These are phyloP conservation scores for Alisma plantagoaquatica DNA, from an alignment of 106 monocot genomes.

Conservation along the genomic window DNA sequence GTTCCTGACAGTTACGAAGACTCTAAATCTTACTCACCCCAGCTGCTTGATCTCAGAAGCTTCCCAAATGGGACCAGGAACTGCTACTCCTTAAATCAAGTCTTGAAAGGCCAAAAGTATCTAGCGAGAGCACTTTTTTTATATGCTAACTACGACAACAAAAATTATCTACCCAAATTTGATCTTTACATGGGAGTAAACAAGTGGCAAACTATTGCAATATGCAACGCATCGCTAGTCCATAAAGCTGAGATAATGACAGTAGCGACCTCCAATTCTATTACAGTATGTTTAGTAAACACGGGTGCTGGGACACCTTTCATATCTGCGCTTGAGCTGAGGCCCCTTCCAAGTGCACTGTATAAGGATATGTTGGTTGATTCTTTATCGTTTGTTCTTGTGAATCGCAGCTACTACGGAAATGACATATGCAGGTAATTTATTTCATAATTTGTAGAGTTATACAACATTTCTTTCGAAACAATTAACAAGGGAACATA, in stretches of 20 bases:
- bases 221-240: neutral
- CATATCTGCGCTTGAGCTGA: constrained; percentile 9
- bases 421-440: too few species aligned
- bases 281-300: constrained; percentile 8
- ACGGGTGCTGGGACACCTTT: constrained; percentile 1
- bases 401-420: too few species aligned
- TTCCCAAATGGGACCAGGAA: constrained; percentile 11
- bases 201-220: neutral
- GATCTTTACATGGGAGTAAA: constrained; percentile 9
- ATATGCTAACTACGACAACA: constrained; percentile 11
- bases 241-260: neutral
- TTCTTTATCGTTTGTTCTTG: too few species aligned
- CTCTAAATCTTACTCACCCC: too few species aligned
- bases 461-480: too few species aligned
- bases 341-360: too few species aligned
- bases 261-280: neutral
- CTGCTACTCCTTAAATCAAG: constrained; percentile 10
- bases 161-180: neutral
- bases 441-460: too few species aligned
- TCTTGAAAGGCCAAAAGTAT: neutral
- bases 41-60: neutral
- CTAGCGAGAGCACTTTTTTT: constrained; percentile 4
- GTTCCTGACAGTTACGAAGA: neutral
- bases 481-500: too few species aligned
- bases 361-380: too few species aligned